phyloP scores from a whole-genome alignment of 2,329 filamentous ascomycete species.

The Phaeosphaeria sp. region DNA sequence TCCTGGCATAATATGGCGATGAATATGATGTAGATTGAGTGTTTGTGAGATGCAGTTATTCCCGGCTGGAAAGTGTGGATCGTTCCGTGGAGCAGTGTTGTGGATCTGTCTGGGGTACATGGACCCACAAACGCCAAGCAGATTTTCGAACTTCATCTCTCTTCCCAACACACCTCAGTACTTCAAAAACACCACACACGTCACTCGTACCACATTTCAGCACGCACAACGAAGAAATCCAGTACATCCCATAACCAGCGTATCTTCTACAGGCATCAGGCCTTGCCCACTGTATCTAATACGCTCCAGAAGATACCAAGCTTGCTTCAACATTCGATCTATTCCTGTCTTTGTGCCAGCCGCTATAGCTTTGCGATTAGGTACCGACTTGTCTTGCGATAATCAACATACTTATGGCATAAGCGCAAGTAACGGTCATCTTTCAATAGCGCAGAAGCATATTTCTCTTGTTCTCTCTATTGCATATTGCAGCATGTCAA shows the following conservation, averaged over 20 bases:
- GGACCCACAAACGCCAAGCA: conserved; percentile 1
- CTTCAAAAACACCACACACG: background rate
- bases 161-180: background rate
- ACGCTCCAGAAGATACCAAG: background rate
- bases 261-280: background rate
- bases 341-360: background rate
- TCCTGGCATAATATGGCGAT: background rate
- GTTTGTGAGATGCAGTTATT: background rate
- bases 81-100: conserved; percentile 7
- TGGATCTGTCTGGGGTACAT: conserved; percentile 19
- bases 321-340: background rate
- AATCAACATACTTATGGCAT: background rate
- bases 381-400: no score
- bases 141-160: conserved; percentile 5
- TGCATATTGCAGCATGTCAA: no score
- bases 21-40: background rate
- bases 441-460: background rate
- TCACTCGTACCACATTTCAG: background rate
- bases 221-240: background rate
- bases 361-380: background rate
- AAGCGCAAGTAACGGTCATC: background rate
- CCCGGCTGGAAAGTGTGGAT: conserved; percentile 9
- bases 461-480: background rate
- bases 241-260: background rate
- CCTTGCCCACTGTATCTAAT: background rate